Base-by-base conservation (phyloP, 176 grass and related monocot species). In the Secale cereale region DNA sequence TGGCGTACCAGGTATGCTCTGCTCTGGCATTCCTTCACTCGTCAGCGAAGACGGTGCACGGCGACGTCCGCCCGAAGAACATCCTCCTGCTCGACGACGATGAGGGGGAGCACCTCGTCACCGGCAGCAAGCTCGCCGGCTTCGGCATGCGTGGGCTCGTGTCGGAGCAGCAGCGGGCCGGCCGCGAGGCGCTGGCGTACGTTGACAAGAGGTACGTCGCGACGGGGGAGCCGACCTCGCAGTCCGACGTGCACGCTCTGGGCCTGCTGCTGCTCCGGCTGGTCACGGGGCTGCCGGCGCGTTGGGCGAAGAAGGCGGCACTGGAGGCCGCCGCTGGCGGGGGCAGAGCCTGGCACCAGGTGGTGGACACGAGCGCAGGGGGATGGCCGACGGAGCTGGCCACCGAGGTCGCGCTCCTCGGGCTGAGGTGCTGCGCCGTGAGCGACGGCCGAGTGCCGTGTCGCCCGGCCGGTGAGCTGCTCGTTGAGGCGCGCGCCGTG, bases 1-100 rank as follows among this genome's bases (percentile, higher is more conserved):
- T 92, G 22, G 83, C 83, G 3, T 29, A 87, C 77, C 85, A 59
- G n/a, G 25, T 79, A 20, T 92, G 90, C 80, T 12, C 82, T 10
- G 70, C 69, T 4, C 70, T 95, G 74, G n/a, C 88, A 3, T 92
- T 84, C 90, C 90, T 95, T 81, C 88, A 92, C 79, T 79, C 90
- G 27, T 67, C 61, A 28, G 45, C 25, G n/a, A 19, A 71, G 15
- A 82, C 68, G 35, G 87, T 79, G 69, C 93, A 95, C 66, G 93
- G 93, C 74, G 82, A 90, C 43, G 90, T 95, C 1, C 88, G 85
- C 41, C 85, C 88, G 46, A 56, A 59, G 8, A 95, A 86, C 88
- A 88, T 95, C 83, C 90, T 92, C 26, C 32, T 92, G 16, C 48
- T 52, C 5, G 48, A 19, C 48, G 16, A 52, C 48, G 48, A 65